Conservation (phyloP, 805 yeast species). For the Candida fluviatilis region DNA sequence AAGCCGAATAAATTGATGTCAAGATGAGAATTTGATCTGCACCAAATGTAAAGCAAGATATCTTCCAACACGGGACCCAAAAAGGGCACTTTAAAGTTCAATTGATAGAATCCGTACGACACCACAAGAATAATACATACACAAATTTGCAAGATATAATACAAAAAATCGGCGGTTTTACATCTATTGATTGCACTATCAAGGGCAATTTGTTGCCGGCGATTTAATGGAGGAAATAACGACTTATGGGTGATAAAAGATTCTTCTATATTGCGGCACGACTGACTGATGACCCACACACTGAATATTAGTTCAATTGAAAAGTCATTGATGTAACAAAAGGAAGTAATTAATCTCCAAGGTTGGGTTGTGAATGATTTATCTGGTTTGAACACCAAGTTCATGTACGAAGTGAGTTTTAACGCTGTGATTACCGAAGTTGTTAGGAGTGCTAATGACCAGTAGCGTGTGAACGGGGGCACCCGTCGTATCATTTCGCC, state of each 20-base stretch:
- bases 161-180: constrained; percentile 26
- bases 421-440: constrained; percentile 18
- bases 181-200: constrained; percentile 12
- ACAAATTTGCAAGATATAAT: constrained; percentile 23
- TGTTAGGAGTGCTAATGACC: constrained; percentile 23
- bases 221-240: constrained; percentile 21
- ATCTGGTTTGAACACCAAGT: constrained; percentile 23
- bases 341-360: constrained; percentile 35
- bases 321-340: constrained; percentile 28
- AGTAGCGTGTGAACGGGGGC: constrained; percentile 21
- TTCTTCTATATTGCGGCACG: constrained; percentile 22
- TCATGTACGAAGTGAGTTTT: constrained; percentile 14
- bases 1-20: constrained; percentile 20
- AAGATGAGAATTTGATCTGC: constrained; percentile 24
- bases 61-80: constrained; percentile 26
- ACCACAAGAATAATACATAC: constrained; percentile 18
- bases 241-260: constrained; percentile 13
- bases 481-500: constrained; percentile 4
- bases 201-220: constrained; percentile 13
- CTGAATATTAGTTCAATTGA: constrained; percentile 17
- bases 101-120: constrained; percentile 13
- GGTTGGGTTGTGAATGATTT: constrained; percentile 26
- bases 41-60: constrained; percentile 24
- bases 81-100: constrained; percentile 10
- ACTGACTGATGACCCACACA: constrained; percentile 15